Evolutionary conservation across 306 rosid genomes (phyloP).

Genomic region (Vigna mungo): DNA sequence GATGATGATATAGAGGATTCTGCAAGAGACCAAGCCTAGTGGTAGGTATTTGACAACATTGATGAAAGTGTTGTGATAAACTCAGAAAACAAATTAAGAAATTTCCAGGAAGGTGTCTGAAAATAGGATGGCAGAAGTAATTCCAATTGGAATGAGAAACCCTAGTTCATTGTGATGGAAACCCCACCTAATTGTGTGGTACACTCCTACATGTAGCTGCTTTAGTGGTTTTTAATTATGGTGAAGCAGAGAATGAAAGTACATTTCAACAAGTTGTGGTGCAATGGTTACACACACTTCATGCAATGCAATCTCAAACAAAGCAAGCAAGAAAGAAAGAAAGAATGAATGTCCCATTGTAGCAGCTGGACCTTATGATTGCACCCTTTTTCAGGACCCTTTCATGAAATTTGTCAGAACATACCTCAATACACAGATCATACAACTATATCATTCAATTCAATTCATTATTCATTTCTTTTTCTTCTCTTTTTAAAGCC

Average conservation of each 20-base stretch:
- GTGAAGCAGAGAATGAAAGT: slow-evolving; percentile 44
- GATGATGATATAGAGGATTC: not conserved
- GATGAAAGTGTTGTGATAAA: slow-evolving; percentile 28
- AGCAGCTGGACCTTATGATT: slow-evolving; percentile 67
- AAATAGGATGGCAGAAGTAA: slow-evolving; percentile 38
- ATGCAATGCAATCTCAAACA: slow-evolving; percentile 54
- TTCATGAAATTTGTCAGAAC: slow-evolving; percentile 64
- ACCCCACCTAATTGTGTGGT: slow-evolving; percentile 47
- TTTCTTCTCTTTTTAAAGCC: slow-evolving; percentile 47
- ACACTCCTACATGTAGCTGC: slow-evolving; percentile 26
- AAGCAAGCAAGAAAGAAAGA: slow-evolving; percentile 27
- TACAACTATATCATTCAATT: slow-evolving; percentile 48
- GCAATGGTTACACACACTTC: slow-evolving; percentile 40
- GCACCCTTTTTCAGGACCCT: slow-evolving; percentile 64
- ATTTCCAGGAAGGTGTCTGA: slow-evolving; percentile 57
- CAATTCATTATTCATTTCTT: slow-evolving; percentile 43
- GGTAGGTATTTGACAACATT: slow-evolving; percentile 1
- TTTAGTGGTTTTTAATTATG: slow-evolving; percentile 43
- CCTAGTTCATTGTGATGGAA: slow-evolving; percentile 35
- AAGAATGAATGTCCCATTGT: slow-evolving; percentile 38
- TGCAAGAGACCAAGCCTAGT: slow-evolving; percentile 17
- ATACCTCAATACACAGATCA: slow-evolving; percentile 45
- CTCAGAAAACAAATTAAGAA: slow-evolving; percentile 3
- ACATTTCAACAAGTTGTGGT: slow-evolving; percentile 36
- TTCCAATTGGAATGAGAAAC: slow-evolving; percentile 30